Percentiles rank a stretch among this genome's conserved stretches.
These are phyloP conservation scores for Selenicereus undatus DNA, from an alignment of 148 eudicot species.

Conservation along the genomic window DNA sequence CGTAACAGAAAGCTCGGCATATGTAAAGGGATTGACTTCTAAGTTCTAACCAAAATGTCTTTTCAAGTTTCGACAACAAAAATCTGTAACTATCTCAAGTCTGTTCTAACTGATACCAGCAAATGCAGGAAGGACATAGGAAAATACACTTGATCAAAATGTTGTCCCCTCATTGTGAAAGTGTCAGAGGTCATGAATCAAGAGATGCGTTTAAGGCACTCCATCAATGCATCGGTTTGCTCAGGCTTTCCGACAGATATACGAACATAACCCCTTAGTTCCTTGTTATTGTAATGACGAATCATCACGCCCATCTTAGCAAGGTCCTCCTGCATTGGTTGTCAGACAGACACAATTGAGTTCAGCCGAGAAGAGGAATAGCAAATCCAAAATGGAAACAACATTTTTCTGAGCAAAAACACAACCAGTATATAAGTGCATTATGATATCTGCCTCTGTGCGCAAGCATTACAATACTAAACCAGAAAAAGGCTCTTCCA, in stretches of 20 bases:
- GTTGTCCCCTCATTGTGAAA: constrained; percentile 1
- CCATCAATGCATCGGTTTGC: constrained; percentile 84
- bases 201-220: constrained; percentile 43
- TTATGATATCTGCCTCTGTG: no score
- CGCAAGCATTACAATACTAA: no score
- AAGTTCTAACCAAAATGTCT: no score
- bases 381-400: neutral
- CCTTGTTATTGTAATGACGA: constrained; percentile 88
- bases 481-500: no score
- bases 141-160: constrained; percentile 4
- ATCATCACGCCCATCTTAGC: constrained; percentile 93
- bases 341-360: neutral
- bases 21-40: no score
- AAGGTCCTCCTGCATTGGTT: constrained; percentile 72
- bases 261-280: constrained; percentile 76
- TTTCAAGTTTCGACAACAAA: neutral
- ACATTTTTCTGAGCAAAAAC: neutral
- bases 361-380: neutral
- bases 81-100: neutral
- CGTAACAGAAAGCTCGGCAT: no score
- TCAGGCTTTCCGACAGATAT: constrained; percentile 97
- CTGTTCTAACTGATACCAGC: neutral
- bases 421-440: neutral
- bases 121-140: neutral
- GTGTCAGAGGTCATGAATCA: constrained; percentile 25